Evolutionary conservation across 192 early-diverging fungal species (phyloP).

Genomic region (Coemansia sp.): DNA sequence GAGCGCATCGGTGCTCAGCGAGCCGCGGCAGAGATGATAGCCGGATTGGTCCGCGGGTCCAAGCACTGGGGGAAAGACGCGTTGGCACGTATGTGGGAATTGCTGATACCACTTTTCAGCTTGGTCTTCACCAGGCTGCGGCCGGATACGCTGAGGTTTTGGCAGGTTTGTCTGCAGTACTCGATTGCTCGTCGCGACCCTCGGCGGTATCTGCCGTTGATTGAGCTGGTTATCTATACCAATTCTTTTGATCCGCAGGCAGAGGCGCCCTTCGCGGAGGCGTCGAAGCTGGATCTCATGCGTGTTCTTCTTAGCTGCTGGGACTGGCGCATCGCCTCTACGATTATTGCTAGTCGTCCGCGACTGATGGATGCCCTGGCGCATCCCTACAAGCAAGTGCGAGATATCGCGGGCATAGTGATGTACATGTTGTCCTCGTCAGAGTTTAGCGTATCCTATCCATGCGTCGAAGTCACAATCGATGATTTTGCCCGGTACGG

Average conservation of each 20-base stretch:
- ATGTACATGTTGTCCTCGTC: slow-evolving; percentile 66
- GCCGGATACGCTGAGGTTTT: slow-evolving; percentile 72
- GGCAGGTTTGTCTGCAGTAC: slow-evolving; percentile 70
- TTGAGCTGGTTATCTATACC: slow-evolving; percentile 62
- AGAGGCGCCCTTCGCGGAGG: slow-evolving; percentile 81
- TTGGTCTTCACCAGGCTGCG: slow-evolving; percentile 63
- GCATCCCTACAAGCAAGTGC: slow-evolving; percentile 89
- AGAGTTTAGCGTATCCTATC: slow-evolving; percentile 60
- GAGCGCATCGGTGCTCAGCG: slow-evolving; percentile 79
- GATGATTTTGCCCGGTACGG: slow-evolving; percentile 43
- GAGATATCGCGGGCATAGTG: slow-evolving; percentile 70
- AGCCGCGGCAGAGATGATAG: slow-evolving; percentile 74
- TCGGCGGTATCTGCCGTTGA: slow-evolving; percentile 70
- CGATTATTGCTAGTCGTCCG: slow-evolving; percentile 29
- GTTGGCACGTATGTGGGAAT: slow-evolving; percentile 62
- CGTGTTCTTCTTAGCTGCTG: slow-evolving; percentile 60
- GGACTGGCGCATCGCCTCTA: slow-evolving; percentile 68
- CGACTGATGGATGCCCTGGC: slow-evolving; percentile 52
- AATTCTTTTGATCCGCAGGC: slow-evolving; percentile 66
- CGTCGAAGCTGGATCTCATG: slow-evolving; percentile 72
- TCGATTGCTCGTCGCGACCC: slow-evolving; percentile 69
- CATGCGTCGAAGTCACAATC: slow-evolving; percentile 45
- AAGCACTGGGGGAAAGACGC: slow-evolving; percentile 75
- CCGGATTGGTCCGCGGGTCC: slow-evolving; percentile 78
- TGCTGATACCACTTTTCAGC: slow-evolving; percentile 62